Conservation (phyloP, 2,329 filamentous ascomycete genomes). For the Xylaria sp. region DNA sequence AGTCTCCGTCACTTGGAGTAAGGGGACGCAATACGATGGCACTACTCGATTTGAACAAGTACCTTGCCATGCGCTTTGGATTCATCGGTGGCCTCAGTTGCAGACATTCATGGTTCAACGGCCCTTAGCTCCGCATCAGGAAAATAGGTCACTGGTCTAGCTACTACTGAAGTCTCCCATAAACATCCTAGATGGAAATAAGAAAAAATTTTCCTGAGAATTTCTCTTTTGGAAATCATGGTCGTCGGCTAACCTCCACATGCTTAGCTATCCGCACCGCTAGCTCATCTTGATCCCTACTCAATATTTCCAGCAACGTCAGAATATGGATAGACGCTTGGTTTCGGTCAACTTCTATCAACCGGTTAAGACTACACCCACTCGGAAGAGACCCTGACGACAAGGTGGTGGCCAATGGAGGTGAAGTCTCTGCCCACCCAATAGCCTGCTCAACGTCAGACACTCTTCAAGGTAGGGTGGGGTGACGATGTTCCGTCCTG, state of each 20-base stretch:
- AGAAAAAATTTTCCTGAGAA: constrained; percentile 21
- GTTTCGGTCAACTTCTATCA: constrained; percentile 32
- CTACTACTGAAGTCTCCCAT: constrained; percentile 2
- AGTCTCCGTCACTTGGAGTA: constrained; percentile 25
- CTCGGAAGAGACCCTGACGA: constrained; percentile 34
- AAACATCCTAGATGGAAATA: constrained; percentile 18
- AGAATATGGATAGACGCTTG: constrained; percentile 26
- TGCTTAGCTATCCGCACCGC: constrained; percentile 24
- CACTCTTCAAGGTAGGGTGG: constrained; percentile 35
- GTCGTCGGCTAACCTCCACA: constrained; percentile 23
- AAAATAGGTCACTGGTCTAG: constrained; percentile 18
- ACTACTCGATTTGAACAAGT: constrained; percentile 29
- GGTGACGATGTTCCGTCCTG: constrained; percentile 39
- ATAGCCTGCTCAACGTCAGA: constrained; percentile 28
- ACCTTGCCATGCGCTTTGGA: constrained; percentile 20
- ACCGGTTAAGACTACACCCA: constrained; percentile 33
- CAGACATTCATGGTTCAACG: constrained; percentile 34
- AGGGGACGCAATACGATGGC: constrained; percentile 22
- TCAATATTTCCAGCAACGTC: constrained; percentile 33
- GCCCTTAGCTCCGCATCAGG: constrained; percentile 32
- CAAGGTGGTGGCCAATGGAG: constrained; percentile 29
- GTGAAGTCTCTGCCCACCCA: constrained; percentile 19
- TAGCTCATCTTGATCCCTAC: constrained; percentile 30
- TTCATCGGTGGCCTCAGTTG: constrained; percentile 30
- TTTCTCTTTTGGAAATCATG: constrained; percentile 23